Conservation (phyloP, 2,329 filamentous ascomycete species). For the Paracoccidioides lutzii region DNA sequence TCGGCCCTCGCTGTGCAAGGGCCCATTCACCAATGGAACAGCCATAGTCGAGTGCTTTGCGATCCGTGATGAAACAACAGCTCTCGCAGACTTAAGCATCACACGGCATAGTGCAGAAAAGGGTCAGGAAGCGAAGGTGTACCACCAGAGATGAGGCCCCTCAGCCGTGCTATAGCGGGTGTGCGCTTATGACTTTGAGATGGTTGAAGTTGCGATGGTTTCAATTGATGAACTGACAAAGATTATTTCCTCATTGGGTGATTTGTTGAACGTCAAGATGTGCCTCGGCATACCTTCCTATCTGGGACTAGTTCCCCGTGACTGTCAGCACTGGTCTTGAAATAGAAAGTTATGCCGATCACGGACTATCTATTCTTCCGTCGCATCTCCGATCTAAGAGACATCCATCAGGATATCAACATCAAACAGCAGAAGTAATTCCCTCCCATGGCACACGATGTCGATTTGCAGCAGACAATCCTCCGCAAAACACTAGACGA, state of each 20-base stretch:
- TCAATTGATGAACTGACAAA: too few relatives aligned
- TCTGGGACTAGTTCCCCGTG: neutral
- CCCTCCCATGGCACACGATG: constrained; percentile 27
- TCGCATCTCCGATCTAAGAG: neutral
- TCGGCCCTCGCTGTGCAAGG: constrained; percentile 13
- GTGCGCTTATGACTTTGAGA: neutral
- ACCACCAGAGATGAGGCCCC: neutral
- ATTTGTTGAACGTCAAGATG: neutral
- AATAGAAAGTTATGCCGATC: neutral
- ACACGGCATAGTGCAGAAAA: neutral
- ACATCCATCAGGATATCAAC: neutral
- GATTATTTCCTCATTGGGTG: neutral
- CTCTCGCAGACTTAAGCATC: constrained; percentile 25
- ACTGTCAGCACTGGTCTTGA: neutral
- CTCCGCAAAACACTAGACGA: constrained; percentile 35
- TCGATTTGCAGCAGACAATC: constrained; percentile 31
- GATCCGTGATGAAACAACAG: constrained; percentile 21
- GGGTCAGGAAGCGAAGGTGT: neutral
- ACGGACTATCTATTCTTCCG: neutral
- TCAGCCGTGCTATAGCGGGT: neutral
- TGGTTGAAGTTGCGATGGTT: neutral
- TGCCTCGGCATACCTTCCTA: neutral
- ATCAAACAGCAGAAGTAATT: neutral
- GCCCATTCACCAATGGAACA: constrained; percentile 17
- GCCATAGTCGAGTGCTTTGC: constrained; percentile 18